phyloP scores from a whole-genome alignment of 164 flowering plant species.

The Nelumbo lutea region DNA sequence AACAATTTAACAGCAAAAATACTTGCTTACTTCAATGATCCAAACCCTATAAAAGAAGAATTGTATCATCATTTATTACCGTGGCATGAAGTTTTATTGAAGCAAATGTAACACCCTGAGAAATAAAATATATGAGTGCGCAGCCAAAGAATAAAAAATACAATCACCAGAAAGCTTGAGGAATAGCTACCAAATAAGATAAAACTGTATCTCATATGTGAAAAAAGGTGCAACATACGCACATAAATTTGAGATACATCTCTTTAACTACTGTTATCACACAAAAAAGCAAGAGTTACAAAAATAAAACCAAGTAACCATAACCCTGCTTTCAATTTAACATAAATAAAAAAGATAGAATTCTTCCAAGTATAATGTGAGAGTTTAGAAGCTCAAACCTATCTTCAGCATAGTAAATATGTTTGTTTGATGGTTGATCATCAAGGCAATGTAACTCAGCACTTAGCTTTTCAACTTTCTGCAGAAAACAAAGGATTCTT shows the following conservation, averaged over 20 bases:
- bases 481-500: constrained; percentile 17
- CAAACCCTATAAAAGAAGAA: no score
- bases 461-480: constrained; percentile 80
- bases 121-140: background rate
- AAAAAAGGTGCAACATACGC: background rate
- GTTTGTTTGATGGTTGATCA: constrained; percentile 46
- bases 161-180: background rate
- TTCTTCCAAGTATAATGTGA: background rate
- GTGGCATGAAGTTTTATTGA: no score
- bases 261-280: constrained; percentile 1
- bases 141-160: background rate
- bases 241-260: background rate
- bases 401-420: constrained; percentile 76
- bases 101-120: no score
- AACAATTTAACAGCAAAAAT: no score
- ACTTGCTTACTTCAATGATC: no score
- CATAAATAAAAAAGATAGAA: background rate
- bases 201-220: background rate
- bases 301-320: background rate
- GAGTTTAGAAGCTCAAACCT: constrained; percentile 30
- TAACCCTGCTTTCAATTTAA: background rate
- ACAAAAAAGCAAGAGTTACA: background rate
- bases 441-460: constrained; percentile 53
- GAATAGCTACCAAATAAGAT: background rate
- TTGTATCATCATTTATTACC: no score